phyloP scores from a whole-genome alignment of 306 rosid genomes.

The Carpinus fangiana region DNA sequence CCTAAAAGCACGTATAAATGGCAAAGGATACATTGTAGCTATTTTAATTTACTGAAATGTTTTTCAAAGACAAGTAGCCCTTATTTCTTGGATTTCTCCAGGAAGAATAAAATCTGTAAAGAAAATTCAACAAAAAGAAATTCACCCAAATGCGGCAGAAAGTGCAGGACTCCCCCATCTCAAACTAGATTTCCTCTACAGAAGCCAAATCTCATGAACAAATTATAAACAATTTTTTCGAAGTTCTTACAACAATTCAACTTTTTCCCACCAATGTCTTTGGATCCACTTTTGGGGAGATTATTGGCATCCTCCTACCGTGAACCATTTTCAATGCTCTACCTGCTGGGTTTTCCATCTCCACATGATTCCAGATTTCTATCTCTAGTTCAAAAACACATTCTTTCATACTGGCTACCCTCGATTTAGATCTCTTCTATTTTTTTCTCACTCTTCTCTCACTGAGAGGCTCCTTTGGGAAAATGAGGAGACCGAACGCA shows the following conservation, averaged over 20 bases:
- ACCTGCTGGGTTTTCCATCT: not conserved
- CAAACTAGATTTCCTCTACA: conserved; percentile 21
- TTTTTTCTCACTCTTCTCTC: conserved; percentile 26
- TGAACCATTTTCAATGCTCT: not conserved
- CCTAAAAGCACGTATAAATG: no score
- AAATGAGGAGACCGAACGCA: conserved; percentile 55
- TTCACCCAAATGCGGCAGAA: not conserved
- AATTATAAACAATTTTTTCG: not conserved
- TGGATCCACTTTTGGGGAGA: conserved; percentile 3
- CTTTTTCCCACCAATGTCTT: not conserved
- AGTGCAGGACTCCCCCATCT: not conserved
- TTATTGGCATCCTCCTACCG: conserved; percentile 3
- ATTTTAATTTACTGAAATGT: not conserved
- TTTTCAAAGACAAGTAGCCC: not conserved
- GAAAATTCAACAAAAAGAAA: not conserved
- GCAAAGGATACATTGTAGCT: not conserved
- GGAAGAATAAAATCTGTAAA: no score
- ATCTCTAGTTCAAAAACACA: conserved; percentile 16
- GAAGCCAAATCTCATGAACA: conserved; percentile 27
- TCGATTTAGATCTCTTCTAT: not conserved
- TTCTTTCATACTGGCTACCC: not conserved
- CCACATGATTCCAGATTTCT: not conserved
- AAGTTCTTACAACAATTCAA: not conserved
- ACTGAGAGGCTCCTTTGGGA: conserved; percentile 50
- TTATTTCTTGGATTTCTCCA: not conserved